phyloP scores from a whole-genome alignment of 2,329 filamentous ascomycete genomes.

The Colletotrichum graminicola region DNA sequence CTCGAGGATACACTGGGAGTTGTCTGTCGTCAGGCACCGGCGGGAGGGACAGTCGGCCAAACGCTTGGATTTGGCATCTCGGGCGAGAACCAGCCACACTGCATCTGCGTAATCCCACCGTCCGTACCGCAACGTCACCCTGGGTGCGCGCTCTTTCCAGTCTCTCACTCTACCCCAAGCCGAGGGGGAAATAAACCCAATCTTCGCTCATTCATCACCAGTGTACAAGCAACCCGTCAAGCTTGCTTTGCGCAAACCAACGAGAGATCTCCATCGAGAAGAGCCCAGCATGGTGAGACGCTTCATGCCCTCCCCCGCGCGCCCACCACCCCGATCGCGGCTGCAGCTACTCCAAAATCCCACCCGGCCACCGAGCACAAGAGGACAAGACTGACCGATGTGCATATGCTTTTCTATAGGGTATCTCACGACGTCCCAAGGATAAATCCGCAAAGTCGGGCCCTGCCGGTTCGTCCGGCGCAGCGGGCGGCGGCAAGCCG shows the following conservation, averaged over 20 bases:
- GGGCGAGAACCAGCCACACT: slow-evolving; percentile 43
- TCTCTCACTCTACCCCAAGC: slow-evolving; percentile 34
- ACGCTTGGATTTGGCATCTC: slow-evolving; percentile 40
- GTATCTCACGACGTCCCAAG: slow-evolving; percentile 63
- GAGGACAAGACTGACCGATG: slow-evolving; percentile 29
- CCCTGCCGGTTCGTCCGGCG: slow-evolving; percentile 55
- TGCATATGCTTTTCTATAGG: slow-evolving; percentile 49
- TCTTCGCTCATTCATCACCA: slow-evolving; percentile 31
- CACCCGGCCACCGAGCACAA: not conserved
- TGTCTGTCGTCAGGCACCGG: slow-evolving; percentile 42
- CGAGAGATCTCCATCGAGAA: slow-evolving; percentile 40
- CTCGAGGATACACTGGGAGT: slow-evolving; percentile 23
- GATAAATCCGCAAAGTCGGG: slow-evolving; percentile 60
- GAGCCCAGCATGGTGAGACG: slow-evolving; percentile 45
- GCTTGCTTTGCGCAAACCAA: slow-evolving; percentile 33
- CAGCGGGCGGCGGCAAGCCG: slow-evolving; percentile 70
- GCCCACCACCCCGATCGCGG: slow-evolving; percentile 14
- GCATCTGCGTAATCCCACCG: slow-evolving; percentile 42
- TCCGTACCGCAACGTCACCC: slow-evolving; percentile 42
- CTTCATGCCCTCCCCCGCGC: slow-evolving; percentile 41
- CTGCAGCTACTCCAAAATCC: slow-evolving; percentile 13
- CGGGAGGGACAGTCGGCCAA: slow-evolving; percentile 33
- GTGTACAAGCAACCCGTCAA: slow-evolving; percentile 5
- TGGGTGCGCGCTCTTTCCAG: slow-evolving; percentile 38
- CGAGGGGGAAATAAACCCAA: slow-evolving; percentile 8